Base-by-base conservation (phyloP, 129 eudicot genomes). In the Artemisia annua region DNA sequence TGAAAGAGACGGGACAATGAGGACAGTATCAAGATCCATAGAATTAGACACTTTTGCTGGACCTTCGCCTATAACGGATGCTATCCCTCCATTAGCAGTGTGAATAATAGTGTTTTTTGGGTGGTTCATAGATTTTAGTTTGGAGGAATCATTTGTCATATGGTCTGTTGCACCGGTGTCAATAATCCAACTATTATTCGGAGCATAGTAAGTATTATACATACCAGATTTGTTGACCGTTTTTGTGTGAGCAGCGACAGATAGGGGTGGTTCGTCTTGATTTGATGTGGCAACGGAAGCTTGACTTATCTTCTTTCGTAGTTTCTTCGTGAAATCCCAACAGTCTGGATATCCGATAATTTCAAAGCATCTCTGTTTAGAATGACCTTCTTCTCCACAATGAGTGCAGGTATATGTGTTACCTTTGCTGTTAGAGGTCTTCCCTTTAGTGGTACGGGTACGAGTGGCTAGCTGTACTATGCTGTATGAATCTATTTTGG, bases 381-480 rank as follows among this genome's bases (percentile, higher is more conserved):
- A 66, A n/a, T 43, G 71, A 0, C 71, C 71, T 18, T 66, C 71
- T 66, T 66, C 71, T 13, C 71, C 71, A 66, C 71, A 66, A 43
- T 65, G 52, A 32, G 70, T 35, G 18, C 70, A 65, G 3, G 70
- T 65, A 65, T 1, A 65, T 0, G 48, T 32, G 28, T 32, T 65
- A 5, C 51, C 70, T 35, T 65, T 65, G 14, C 13, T 65, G 20
- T 16, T 57, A 26, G 20, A n/a, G 22, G 16, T 65, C 11, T 65
- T 30, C 4, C 70, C 70, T 65, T 65, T 65, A 19, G 26, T 8
- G 3, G 63, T 7, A 22, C 51, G 70, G 70, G 14, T 65, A 3
- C 70, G 53, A 16, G 22, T 44, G 1, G 55, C 30, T 19, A 66
- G 71, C 2, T 66, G 53, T 1, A 66, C 71, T 28, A 44, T 44